These are phyloP conservation scores for Gossypium mustelinum DNA, from an alignment of 345 rosid species.

Conservation along the genomic window DNA sequence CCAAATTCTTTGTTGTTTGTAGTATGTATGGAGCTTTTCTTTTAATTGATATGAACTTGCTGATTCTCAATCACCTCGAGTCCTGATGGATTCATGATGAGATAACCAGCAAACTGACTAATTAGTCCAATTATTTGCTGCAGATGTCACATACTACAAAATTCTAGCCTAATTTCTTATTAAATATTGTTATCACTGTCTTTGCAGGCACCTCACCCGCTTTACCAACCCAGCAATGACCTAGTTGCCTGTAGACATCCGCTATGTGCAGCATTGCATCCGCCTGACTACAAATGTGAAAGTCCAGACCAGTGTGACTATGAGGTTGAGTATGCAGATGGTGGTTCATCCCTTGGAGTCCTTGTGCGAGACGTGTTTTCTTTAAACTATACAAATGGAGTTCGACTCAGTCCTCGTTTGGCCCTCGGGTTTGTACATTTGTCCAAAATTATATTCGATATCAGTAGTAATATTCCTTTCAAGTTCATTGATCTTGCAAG, in stretches of 20 bases:
- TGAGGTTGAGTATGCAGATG: slow-evolving; percentile 88
- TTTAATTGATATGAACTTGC: not conserved
- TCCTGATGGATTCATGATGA: not conserved
- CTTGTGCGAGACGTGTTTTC: slow-evolving; percentile 71
- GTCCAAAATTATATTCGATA: not conserved
- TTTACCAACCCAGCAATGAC: slow-evolving; percentile 63
- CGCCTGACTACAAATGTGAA: slow-evolving; percentile 48
- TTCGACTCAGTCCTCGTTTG: slow-evolving; percentile 51
- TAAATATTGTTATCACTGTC: not conserved
- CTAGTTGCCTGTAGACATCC: slow-evolving; percentile 70
- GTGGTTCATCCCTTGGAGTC: slow-evolving; percentile 90
- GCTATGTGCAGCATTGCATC: slow-evolving; percentile 65
- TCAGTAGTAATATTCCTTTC: not conserved
- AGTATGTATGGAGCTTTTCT: not conserved
- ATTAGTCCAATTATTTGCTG: not conserved
- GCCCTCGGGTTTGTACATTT: slow-evolving; percentile 59
- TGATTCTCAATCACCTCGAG: not conserved
- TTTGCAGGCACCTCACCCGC: slow-evolving; percentile 86
- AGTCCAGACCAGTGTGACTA: slow-evolving; percentile 76
- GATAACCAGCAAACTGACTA: not conserved
- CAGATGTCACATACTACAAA: not conserved
- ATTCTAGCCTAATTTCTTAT: not conserved
- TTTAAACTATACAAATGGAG: slow-evolving; percentile 56
- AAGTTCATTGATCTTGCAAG: not conserved
- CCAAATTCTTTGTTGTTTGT: not conserved